Conservation (phyloP, 768 basidiomycete species). For the Grammothele lineata region DNA sequence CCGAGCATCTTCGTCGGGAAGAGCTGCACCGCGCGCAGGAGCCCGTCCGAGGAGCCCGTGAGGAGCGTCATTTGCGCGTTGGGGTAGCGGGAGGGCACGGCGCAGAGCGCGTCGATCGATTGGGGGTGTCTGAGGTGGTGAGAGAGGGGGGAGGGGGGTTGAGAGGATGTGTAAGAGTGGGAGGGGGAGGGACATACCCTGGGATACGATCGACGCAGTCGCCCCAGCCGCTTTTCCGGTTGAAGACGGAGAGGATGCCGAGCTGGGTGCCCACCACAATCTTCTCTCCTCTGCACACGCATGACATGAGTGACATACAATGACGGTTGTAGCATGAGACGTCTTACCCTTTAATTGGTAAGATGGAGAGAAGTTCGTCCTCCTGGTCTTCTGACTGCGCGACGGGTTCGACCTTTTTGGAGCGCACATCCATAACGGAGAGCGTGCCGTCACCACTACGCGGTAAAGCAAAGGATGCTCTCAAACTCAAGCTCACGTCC, state of each 20-base stretch:
- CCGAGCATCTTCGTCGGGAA: constrained; percentile 88
- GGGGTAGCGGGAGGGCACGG: constrained; percentile 58
- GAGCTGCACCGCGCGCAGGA: constrained; percentile 77
- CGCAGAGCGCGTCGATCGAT: constrained; percentile 83
- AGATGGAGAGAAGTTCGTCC: constrained; percentile 85
- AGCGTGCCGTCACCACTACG: constrained; percentile 87
- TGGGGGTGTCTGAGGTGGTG: constrained; percentile 69
- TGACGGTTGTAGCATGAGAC: neutral
- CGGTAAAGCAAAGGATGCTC: neutral
- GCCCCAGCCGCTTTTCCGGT: constrained; percentile 81
- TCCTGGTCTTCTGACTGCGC: constrained; percentile 95
- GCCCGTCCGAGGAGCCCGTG: constrained; percentile 90
- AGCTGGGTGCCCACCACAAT: constrained; percentile 85
- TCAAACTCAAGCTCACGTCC: neutral
- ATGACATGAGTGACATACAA: too few relatives aligned
- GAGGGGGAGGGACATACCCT: constrained; percentile 47
- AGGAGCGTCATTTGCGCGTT: constrained; percentile 65
- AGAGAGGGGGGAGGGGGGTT: too few relatives aligned
- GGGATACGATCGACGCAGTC: constrained; percentile 91
- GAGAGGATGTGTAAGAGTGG: neutral
- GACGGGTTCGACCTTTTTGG: constrained; percentile 71
- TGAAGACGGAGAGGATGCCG: constrained; percentile 88
- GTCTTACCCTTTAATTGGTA: constrained; percentile 75
- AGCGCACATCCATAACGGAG: constrained; percentile 87
- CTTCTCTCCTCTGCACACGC: constrained; percentile 62